Evolutionary conservation across 257 asterid genomes (phyloP), one percentile per base, ranked within the genome.

Genomic region (Ballota nigra): DNA sequence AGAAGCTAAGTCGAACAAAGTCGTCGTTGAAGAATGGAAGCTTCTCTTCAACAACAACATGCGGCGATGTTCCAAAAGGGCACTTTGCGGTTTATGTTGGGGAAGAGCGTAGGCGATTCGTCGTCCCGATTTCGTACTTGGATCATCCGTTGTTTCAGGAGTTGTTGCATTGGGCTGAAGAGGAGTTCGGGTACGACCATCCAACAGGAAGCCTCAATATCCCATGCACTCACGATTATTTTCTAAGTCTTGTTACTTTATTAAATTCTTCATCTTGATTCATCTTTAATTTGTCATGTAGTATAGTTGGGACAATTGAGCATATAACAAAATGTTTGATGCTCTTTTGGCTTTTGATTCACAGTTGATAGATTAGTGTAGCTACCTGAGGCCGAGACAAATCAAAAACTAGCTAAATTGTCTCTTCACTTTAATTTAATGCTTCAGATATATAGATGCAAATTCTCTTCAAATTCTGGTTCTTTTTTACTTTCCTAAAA

Each of bases 171-270:
- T 79, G 78, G 87, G 88, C 86, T 1, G 85, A 82, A 40, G 90
- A 91, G 75, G 92, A 91, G 52, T 89, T 87, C 28, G 91, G 96
- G n/a, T 84, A 82, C 51, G 79, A 77, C 58, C 91, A 86, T 69
- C 87, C 87, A 11, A 78, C 74, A 56, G 89, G 89, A 36, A 80
- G 85, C 47, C 84, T 85, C 51, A 73, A 73, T 5, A 80, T 85
- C 28, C 89, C 85, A 53, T 85, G 89, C 82, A 85, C 81, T 2
- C 81, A 75, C 68, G 85, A 85, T 73, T 85, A 82, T 47, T 85
- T 85, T 19, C 12, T 18, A 3, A 71, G 78, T 56, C 81, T 85
- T 12, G 70, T 60, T 0, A 55, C 68, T 63, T 60, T 78, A 34
- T 0, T 85, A 15, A 75, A 29, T 63, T 75, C 80, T 77, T 71